Conservation (phyloP, 116 monocot genomes). For the Zostera marina region DNA sequence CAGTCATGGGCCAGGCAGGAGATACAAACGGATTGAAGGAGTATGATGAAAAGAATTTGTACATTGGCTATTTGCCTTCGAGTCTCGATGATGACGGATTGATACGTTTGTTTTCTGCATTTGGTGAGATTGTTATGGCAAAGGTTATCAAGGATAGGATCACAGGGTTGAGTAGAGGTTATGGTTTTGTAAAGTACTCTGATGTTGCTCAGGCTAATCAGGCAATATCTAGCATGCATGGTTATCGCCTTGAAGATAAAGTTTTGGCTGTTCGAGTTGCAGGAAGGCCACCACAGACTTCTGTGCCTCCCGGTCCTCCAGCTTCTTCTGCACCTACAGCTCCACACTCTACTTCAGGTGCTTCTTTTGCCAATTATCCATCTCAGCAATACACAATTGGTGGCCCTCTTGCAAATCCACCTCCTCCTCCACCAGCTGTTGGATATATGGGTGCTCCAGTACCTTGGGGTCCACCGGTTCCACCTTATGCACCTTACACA, state of each 20-base stretch:
- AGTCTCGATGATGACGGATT: conserved; percentile 48
- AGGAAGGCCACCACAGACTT: conserved; percentile 70
- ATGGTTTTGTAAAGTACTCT: conserved; percentile 81
- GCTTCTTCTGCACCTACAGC: conserved; percentile 19
- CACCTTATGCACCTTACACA: conserved; percentile 61
- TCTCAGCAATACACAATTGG: conserved; percentile 48
- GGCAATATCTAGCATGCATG: conserved; percentile 62
- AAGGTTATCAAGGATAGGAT: conserved; percentile 73
- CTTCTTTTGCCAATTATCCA: conserved; percentile 39
- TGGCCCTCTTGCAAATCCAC: conserved; percentile 25
- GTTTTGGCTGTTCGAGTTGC: conserved; percentile 75
- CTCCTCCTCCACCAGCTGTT: conserved; percentile 46
- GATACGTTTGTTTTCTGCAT: conserved; percentile 44
- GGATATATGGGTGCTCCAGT: conserved; percentile 34
- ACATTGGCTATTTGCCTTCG: conserved; percentile 59
- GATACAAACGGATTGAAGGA: conserved; percentile 28
- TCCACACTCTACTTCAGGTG: conserved; percentile 18
- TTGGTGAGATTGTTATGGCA: conserved; percentile 75
- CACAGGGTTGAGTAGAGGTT: conserved; percentile 66
- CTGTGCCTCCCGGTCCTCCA: conserved; percentile 54
- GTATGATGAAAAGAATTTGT: conserved; percentile 58
- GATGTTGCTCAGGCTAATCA: conserved; percentile 56
- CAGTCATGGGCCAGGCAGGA: conserved; percentile 8
- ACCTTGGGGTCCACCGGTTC: conserved; percentile 52
- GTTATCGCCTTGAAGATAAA: conserved; percentile 57